phyloP scores from a whole-genome alignment of 1,139 yeast genomes.

The Blastobotrys serpentis region DNA sequence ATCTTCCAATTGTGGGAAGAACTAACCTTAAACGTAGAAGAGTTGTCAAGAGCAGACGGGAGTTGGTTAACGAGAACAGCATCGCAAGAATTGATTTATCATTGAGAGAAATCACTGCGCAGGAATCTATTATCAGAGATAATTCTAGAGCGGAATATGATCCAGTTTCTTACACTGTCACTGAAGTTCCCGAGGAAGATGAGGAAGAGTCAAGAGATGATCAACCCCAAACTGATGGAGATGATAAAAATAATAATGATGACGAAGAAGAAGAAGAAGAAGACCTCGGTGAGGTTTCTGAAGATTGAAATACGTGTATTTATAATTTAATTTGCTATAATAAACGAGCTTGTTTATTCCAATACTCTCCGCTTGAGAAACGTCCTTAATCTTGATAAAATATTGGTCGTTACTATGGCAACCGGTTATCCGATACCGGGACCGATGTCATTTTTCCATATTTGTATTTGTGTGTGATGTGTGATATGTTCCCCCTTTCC shows the following conservation, averaged over 20 bases:
- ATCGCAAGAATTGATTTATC: conserved; percentile 54
- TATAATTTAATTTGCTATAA: conserved; percentile 1
- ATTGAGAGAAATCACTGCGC: conserved; percentile 70
- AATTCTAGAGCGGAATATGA: conserved; percentile 66
- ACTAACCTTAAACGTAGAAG: conserved; percentile 84
- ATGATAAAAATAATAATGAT: conserved; percentile 9
- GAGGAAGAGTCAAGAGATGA: not conserved
- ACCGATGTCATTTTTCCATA: not conserved
- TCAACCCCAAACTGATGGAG: not conserved
- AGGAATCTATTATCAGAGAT: conserved; percentile 68
- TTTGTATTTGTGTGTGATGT: too few species aligned
- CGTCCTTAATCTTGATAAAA: too few species aligned
- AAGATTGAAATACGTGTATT: not conserved
- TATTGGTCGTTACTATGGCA: not conserved
- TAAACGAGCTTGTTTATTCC: not conserved
- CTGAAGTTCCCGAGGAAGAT: conserved; percentile 16
- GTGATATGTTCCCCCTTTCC: too few species aligned
- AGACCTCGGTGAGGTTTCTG: conserved; percentile 26
- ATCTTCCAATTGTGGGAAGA: conserved; percentile 75
- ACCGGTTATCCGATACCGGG: conserved; percentile 3
- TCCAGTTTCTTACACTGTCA: conserved; percentile 49
- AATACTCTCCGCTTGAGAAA: not conserved
- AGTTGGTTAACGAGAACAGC: conserved; percentile 49
- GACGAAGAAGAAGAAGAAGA: conserved; percentile 20
- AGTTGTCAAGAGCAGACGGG: conserved; percentile 53